Percentiles rank a stretch among this genome's conserved stretches.
phyloP scores from a whole-genome alignment of 2,329 filamentous ascomycete species.

The Stagonosporopsis vannaccii region DNA sequence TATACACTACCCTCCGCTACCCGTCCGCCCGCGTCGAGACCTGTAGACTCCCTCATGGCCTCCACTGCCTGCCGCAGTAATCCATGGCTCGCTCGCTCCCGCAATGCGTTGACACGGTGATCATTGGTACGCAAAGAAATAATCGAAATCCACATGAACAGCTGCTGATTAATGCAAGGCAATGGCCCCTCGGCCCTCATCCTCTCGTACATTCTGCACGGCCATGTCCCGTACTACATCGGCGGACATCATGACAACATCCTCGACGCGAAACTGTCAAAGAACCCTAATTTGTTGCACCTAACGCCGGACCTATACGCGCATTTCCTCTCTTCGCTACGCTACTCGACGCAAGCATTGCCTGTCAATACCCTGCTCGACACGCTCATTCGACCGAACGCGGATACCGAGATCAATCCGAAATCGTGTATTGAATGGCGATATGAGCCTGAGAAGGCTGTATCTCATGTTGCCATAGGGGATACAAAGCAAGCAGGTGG shows the following conservation, averaged over 20 bases:
- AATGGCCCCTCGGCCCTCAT: constrained; percentile 69
- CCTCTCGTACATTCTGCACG: constrained; percentile 68
- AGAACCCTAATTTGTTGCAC: constrained; percentile 57
- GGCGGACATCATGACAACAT: constrained; percentile 64
- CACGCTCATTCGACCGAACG: constrained; percentile 65
- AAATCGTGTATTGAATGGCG: constrained; percentile 63
- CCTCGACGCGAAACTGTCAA: constrained; percentile 62
- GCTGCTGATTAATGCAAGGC: constrained; percentile 53
- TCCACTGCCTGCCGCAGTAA: constrained; percentile 32
- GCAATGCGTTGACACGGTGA: constrained; percentile 51
- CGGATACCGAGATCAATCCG: constrained; percentile 63
- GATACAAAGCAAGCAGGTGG: constrained; percentile 61
- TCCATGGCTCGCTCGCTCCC: constrained; percentile 50
- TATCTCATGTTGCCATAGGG: constrained; percentile 64
- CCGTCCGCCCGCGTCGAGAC: constrained; percentile 20
- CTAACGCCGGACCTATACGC: constrained; percentile 60
- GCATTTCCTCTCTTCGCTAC: constrained; percentile 66
- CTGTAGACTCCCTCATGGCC: constrained; percentile 40
- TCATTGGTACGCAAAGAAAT: constrained; percentile 40
- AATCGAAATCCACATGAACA: background rate
- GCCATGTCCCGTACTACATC: constrained; percentile 65
- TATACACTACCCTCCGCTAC: constrained; percentile 29
- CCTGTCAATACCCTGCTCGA: constrained; percentile 68
- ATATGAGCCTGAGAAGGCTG: constrained; percentile 57
- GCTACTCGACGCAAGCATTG: constrained; percentile 68